Percentiles rank a stretch among this genome's conserved stretches.
Evolutionary conservation across 495 filamentous ascomycete species (phyloP).

Genomic region (Penicillium argentinense): DNA sequence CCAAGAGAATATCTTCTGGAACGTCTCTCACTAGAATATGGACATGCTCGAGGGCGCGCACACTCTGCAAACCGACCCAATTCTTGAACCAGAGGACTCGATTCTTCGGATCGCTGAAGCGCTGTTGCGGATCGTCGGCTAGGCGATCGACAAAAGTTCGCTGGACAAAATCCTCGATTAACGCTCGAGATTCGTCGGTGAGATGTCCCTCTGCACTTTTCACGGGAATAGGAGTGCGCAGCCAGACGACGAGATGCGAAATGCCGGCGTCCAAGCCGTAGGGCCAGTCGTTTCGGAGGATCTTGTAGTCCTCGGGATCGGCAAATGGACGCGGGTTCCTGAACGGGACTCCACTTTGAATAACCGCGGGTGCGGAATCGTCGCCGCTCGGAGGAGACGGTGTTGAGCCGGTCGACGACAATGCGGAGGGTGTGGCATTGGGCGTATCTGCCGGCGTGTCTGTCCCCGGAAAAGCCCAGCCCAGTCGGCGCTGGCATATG

Average conservation of each 20-base stretch:
- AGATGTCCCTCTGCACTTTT: conserved; percentile 64
- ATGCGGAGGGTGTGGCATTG: conserved; percentile 5
- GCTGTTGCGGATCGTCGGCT: conserved; percentile 32
- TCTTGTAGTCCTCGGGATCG: conserved; percentile 68
- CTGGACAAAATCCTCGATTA: conserved; percentile 67
- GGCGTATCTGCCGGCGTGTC: too few species aligned
- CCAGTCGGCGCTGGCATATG: conserved; percentile 68
- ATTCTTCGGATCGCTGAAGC: conserved; percentile 40
- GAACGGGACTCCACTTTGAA: conserved; percentile 30
- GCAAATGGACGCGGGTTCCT: conserved; percentile 61
- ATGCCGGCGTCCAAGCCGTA: conserved; percentile 75
- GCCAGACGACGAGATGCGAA: conserved; percentile 60
- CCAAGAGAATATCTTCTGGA: conserved; percentile 54
- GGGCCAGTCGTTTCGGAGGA: conserved; percentile 89
- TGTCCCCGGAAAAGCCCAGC: conserved; percentile 63
- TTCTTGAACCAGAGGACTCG: conserved; percentile 93
- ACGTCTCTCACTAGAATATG: conserved; percentile 68
- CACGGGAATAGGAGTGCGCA: conserved; percentile 52
- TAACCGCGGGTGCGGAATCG: conserved; percentile 8
- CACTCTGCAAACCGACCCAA: conserved; percentile 85
- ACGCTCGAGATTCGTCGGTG: conserved; percentile 60
- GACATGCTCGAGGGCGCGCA: conserved; percentile 76
- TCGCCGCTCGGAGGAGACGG: conserved; percentile 3
- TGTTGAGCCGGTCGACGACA: neutral
- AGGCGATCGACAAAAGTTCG: conserved; percentile 63